Evolutionary conservation across 192 early-diverging fungal genomes (phyloP).

Genomic region (Gryganskiella cystojenkinii): DNA sequence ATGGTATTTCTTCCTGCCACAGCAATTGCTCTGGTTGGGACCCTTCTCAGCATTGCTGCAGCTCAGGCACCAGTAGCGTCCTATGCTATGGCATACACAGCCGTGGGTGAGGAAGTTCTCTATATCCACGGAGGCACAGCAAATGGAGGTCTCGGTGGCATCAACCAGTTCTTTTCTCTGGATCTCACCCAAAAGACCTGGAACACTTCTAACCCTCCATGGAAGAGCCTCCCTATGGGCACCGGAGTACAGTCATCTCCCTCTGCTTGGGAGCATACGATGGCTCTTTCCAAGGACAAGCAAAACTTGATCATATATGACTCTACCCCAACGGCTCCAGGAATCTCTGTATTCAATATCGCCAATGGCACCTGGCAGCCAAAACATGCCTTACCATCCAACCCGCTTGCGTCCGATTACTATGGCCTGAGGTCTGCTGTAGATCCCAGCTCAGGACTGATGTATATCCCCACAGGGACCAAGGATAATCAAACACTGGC

Average conservation of each 20-base stretch:
- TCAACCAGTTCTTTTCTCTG: constrained; percentile 4
- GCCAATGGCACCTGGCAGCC: background rate
- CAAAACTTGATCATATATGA: background rate
- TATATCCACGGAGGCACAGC: background rate
- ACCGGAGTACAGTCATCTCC: background rate
- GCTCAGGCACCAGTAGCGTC: background rate
- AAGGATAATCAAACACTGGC: background rate
- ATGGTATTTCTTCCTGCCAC: too few species aligned
- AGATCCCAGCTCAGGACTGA: background rate
- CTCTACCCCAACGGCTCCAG: too few species aligned
- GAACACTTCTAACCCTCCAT: background rate
- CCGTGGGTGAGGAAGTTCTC: background rate
- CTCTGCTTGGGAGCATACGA: background rate
- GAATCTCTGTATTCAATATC: background rate
- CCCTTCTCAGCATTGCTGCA: background rate
- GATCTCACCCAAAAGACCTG: constrained; percentile 1
- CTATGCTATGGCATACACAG: background rate
- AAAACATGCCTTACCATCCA: background rate
- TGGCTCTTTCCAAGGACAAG: background rate
- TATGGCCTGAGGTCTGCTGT: background rate
- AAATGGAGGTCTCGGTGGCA: background rate
- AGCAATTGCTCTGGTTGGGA: too few species aligned
- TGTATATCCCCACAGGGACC: background rate
- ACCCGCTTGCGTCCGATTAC: background rate
- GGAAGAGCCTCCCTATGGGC: background rate